These are phyloP conservation scores for Pichia sp. DNA, from an alignment of 1,139 yeast species.

Conservation along the genomic window DNA sequence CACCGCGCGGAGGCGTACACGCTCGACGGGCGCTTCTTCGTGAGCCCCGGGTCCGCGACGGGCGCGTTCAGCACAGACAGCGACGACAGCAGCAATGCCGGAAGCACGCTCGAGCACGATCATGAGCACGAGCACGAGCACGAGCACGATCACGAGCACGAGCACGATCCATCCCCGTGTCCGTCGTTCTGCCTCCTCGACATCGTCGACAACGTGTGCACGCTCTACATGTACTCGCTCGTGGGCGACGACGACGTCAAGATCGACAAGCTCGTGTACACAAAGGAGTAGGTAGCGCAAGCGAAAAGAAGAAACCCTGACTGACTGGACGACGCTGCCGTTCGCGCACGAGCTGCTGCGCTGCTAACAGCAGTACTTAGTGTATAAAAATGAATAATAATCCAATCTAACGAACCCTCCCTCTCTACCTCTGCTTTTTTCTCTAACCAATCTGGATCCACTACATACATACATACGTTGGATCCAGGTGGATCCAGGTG, in stretches of 20 bases:
- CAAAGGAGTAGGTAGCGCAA: constrained; percentile 39
- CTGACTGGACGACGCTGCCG: neutral
- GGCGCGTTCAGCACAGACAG: constrained; percentile 85
- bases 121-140: no score
- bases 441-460: no score
- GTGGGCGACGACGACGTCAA: constrained; percentile 78
- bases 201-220: constrained; percentile 68
- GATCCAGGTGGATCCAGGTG: no score
- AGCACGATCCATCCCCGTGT: constrained; percentile 70
- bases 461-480: no score
- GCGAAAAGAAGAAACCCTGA: constrained; percentile 19
- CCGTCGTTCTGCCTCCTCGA: constrained; percentile 90
- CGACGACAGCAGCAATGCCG: no score
- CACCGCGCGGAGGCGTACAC: constrained; percentile 91
- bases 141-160: no score
- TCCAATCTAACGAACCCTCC: no score
- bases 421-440: no score
- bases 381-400: neutral
- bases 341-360: neutral
- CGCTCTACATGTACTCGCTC: constrained; percentile 77
- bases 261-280: constrained; percentile 82
- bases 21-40: constrained; percentile 83
- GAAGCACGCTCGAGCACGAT: no score
- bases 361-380: constrained; percentile 7
- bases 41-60: constrained; percentile 94